phyloP scores from a whole-genome alignment of 768 basidiomycete species.

The Rhizopogon vesiculosus region DNA sequence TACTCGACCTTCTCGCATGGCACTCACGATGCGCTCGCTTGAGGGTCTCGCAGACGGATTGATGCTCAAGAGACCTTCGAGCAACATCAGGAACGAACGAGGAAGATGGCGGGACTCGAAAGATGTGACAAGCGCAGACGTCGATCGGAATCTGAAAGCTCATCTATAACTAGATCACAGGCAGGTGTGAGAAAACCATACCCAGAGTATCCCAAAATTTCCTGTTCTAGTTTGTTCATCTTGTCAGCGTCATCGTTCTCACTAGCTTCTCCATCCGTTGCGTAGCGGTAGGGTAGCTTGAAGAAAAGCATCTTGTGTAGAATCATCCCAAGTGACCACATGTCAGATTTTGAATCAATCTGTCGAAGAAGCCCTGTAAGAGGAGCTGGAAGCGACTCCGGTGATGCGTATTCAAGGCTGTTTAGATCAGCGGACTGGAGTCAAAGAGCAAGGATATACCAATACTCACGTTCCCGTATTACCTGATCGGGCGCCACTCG shows the following conservation, averaged over 20 bases:
- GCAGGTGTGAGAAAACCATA: constrained; percentile 25
- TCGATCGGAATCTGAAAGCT: constrained; percentile 45
- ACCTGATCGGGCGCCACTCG: constrained; percentile 69
- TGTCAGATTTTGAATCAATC: constrained; percentile 85
- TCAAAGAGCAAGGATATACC: background rate
- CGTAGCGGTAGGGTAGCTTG: constrained; percentile 77
- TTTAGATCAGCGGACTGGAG: background rate
- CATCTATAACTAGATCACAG: constrained; percentile 1
- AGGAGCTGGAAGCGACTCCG: constrained; percentile 76
- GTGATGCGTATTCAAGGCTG: constrained; percentile 84
- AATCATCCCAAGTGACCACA: constrained; percentile 98
- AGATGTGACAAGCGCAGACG: constrained; percentile 40
- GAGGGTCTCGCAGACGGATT: constrained; percentile 59
- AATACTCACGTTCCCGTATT: constrained; percentile 87
- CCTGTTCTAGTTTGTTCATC: constrained; percentile 63
- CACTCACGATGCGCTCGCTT: constrained; percentile 65
- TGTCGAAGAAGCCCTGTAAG: constrained; percentile 61
- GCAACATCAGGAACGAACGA: constrained; percentile 59
- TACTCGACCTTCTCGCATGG: constrained; percentile 70
- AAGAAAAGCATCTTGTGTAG: constrained; percentile 93
- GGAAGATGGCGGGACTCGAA: constrained; percentile 76
- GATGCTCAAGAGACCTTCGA: constrained; percentile 68
- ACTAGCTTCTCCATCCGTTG: constrained; percentile 52
- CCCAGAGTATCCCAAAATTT: constrained; percentile 75
- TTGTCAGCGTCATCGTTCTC: constrained; percentile 54